Conservation (phyloP, 2,329 filamentous ascomycete species). For the Elsinoe fawcettii region DNA sequence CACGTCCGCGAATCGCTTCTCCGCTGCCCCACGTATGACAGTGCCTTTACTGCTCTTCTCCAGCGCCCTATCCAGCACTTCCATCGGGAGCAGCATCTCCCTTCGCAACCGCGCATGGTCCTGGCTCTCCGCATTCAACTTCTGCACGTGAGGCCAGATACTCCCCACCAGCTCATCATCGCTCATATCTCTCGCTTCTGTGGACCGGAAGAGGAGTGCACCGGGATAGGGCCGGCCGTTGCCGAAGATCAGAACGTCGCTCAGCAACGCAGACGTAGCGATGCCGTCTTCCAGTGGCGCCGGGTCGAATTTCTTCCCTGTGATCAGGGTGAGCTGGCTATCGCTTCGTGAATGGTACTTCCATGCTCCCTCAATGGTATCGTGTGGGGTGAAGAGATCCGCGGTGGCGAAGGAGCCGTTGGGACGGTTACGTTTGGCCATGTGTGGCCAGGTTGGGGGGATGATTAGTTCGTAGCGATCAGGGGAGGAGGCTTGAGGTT, state of each 20-base stretch:
- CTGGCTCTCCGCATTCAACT: conserved; percentile 43
- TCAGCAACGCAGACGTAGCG: conserved; percentile 35
- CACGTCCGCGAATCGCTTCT: conserved; percentile 39
- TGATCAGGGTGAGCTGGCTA: conserved; percentile 53
- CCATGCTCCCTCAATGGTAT: conserved; percentile 48
- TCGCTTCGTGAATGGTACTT: conserved; percentile 56
- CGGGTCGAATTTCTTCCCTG: conserved; percentile 63
- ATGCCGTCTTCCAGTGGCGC: conserved; percentile 52
- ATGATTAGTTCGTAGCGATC: conserved; percentile 50
- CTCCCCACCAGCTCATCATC: conserved; percentile 36
- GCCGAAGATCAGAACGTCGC: conserved; percentile 56
- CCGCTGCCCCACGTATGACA: conserved; percentile 45
- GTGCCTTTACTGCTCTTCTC: conserved; percentile 59
- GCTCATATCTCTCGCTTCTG: conserved; percentile 22
- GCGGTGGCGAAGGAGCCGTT: conserved; percentile 57
- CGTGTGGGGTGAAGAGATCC: conserved; percentile 54
- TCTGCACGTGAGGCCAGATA: conserved; percentile 40
- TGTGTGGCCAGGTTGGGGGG: conserved; percentile 49
- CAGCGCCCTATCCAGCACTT: conserved; percentile 31
- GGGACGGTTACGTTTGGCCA: conserved; percentile 49
- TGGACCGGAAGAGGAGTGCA: conserved; percentile 45
- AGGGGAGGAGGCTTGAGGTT: conserved; percentile 19
- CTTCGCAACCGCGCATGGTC: conserved; percentile 45
- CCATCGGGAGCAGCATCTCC: conserved; percentile 45
- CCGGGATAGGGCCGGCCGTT: conserved; percentile 50